Evolutionary conservation across 768 basidiomycete species (phyloP), one percentile per base, ranked within the genome.

Genomic region (Panaeolus papilionaceus): DNA sequence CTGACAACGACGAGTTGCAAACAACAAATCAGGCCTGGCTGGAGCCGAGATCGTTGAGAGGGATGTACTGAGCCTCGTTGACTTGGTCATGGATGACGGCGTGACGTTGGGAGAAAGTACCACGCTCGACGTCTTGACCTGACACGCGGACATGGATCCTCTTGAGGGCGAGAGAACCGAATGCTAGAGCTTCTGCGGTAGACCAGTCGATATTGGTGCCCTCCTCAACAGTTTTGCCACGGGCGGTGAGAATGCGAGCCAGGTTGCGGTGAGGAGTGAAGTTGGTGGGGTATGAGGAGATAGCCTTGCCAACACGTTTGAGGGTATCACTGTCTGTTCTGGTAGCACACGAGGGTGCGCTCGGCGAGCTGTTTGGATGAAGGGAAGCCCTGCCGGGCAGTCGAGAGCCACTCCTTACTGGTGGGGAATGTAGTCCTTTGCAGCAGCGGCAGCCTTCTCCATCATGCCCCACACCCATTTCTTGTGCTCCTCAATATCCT

Each of bases 381-480:
- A 2, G 98, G 98, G 90, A 99, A 99, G 12, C 97, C 97, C 65
- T 93, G 94, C 98, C 98, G 99, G 0, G 95, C 92, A 9, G 95
- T 92, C 2, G 98, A 98, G 42, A 99, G 89, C 98, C 98, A 99
- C 76, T 99, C 98, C 76, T 95, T 94, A 73, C 89, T 88, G 4
- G 95, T 92, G 12, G 98, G 95, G 45, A n/a, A 96, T 90, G 78
- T 99, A 99, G 77, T 98, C 95, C 82, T 98, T 98, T 11, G 94
- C 86, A 9, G 88, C 95, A 20, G 86, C 89, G 20, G 93, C 89
- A 9, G 98, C 95, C 79, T 92, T 96, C 81, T 99, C 98, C 66
- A 99, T 85, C 94, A 96, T 97, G 39, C 95, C 95, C 96, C 95
- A 98, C 3, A 99, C 98, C 98, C 98, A 99, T 73, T 92, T 93